Conservation (phyloP, 2,329 filamentous ascomycete species). For the Alternaria viburni region DNA sequence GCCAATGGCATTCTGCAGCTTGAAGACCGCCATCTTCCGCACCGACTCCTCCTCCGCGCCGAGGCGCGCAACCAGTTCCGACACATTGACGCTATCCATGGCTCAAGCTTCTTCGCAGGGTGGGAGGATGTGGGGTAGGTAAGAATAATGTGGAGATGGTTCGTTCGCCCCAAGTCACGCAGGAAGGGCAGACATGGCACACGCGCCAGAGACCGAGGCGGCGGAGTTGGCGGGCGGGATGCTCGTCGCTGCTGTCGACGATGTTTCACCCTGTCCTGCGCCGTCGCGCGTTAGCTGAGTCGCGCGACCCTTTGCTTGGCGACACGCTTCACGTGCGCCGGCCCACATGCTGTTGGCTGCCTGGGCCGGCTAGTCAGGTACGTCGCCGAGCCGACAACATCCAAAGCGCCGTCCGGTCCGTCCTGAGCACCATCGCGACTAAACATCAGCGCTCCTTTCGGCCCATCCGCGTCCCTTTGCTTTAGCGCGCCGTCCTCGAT, state of each 20-base stretch:
- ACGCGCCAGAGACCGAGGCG: conserved; percentile 3
- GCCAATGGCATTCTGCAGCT: conserved; percentile 92
- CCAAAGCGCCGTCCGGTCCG: neutral
- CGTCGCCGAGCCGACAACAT: conserved; percentile 9
- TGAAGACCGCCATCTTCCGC: conserved; percentile 99
- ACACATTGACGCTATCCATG: conserved; percentile 63
- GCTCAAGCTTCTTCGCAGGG: conserved; percentile 7
- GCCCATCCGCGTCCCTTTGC: neutral
- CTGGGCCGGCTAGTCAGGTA: conserved; percentile 29
- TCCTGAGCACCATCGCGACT: neutral
- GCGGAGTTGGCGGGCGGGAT: conserved; percentile 6
- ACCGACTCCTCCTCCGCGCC: conserved; percentile 79
- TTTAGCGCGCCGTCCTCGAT: neutral
- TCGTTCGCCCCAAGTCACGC: conserved; percentile 21
- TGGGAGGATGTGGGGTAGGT: conserved; percentile 20
- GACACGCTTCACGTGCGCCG: conserved; percentile 34
- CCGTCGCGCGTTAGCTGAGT: conserved; percentile 20
- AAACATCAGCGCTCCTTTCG: conserved; percentile 2
- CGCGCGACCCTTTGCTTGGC: conserved; percentile 23
- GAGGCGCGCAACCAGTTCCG: conserved; percentile 65
- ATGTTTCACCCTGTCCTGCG: conserved; percentile 11
- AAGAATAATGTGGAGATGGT: conserved; percentile 6
- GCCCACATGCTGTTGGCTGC: conserved; percentile 6
- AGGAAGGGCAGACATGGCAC: conserved; percentile 8
- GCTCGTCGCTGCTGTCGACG: conserved; percentile 1